A percentile compares a stretch with the other conserved stretches of the same genome.
Conservation (phyloP, 768 basidiomycete genomes). For the Mycena metata region DNA sequence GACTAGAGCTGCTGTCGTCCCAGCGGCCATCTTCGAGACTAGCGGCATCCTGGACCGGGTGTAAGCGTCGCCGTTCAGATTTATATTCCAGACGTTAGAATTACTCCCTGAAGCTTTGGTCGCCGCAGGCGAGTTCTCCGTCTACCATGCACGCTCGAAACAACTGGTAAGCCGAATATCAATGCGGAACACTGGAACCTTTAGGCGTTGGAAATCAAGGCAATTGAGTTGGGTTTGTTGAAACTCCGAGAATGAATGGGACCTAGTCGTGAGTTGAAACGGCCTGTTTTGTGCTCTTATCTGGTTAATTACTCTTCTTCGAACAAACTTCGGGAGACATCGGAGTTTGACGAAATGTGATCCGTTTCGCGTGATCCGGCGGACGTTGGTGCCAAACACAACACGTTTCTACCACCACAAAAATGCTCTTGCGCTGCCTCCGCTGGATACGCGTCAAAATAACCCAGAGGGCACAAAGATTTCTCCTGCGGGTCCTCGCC, state of each 20-base stretch:
- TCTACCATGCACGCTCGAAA: conserved; percentile 52
- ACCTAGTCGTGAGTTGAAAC: too few species aligned
- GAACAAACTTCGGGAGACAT: too few species aligned
- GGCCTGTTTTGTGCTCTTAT: too few species aligned
- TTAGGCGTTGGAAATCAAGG: conserved; percentile 55
- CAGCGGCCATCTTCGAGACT: conserved; percentile 59
- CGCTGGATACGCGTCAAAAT: conserved; percentile 48
- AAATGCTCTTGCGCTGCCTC: conserved; percentile 35
- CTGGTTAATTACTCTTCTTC: too few species aligned
- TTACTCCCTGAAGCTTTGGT: conserved; percentile 48
- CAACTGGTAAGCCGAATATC: conserved; percentile 46
- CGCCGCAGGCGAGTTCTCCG: conserved; percentile 51
- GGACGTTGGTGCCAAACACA: too few species aligned
- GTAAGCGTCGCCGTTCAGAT: conserved; percentile 41
- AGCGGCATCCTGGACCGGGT: too few species aligned
- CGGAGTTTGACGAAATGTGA: too few species aligned
- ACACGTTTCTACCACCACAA: conserved; percentile 30
- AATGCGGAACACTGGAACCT: too few species aligned
- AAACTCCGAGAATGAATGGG: too few species aligned
- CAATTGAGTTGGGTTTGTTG: conserved; percentile 46
- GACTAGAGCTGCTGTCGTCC: conserved; percentile 51
- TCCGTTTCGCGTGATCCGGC: too few species aligned
- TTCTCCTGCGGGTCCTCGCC: conserved; percentile 76
- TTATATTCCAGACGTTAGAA: background rate
- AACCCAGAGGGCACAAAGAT: conserved; percentile 52